phyloP scores from a whole-genome alignment of 768 basidiomycete genomes.

The Rossbeevera mucosa region DNA sequence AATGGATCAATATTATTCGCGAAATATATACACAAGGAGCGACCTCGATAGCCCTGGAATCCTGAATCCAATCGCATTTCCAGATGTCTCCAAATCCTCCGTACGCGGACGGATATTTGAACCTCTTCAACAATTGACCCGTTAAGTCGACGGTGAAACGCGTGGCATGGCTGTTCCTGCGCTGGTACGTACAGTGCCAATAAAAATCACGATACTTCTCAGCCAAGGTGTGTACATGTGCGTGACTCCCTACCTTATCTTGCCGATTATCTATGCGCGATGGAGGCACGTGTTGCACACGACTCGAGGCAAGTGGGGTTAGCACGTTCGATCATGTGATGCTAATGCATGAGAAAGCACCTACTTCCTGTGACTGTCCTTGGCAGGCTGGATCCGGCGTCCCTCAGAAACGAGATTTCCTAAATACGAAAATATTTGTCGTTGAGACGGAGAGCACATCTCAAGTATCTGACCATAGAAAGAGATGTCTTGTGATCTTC shows the following conservation, averaged over 20 bases:
- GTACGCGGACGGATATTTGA: slow-evolving; percentile 21
- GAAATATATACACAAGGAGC: background rate
- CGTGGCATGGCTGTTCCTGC: background rate
- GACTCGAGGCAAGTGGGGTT: background rate
- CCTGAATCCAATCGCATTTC: slow-evolving; percentile 22
- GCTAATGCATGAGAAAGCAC: background rate
- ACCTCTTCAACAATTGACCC: slow-evolving; percentile 6
- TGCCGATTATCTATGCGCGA: background rate
- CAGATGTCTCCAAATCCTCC: slow-evolving; percentile 23
- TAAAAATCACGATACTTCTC: background rate
- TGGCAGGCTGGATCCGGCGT: background rate
- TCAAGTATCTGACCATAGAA: background rate
- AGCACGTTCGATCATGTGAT: background rate
- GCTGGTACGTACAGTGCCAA: background rate
- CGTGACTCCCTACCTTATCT: background rate
- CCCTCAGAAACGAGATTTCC: background rate
- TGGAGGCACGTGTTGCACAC: background rate
- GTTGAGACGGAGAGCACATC: background rate
- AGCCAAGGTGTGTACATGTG: background rate
- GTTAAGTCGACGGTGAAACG: slow-evolving; percentile 12
- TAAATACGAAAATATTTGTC: background rate
- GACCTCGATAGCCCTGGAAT: slow-evolving; percentile 18
- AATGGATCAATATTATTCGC: background rate
- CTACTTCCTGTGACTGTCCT: slow-evolving; percentile 1
- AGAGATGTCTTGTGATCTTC: background rate